Evolutionary conservation across 176 grass and related monocot species (phyloP).

Genomic region (Metroxylon sagu): DNA sequence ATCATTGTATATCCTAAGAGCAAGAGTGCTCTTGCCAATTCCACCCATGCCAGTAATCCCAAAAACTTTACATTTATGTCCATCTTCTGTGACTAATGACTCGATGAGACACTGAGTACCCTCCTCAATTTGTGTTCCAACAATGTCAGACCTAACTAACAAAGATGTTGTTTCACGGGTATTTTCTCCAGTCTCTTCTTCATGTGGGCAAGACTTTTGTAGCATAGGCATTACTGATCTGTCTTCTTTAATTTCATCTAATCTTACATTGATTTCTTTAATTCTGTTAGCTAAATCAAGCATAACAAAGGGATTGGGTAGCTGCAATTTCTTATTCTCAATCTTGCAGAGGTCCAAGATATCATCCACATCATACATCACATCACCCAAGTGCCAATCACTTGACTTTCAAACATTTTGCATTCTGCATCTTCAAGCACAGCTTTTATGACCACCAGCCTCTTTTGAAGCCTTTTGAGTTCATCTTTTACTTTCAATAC

Average conservation of each 20-base stretch:
- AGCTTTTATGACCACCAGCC: conserved; percentile 35
- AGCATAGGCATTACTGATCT: conserved; percentile 8
- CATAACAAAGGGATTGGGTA: conserved; percentile 33
- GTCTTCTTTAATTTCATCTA: conserved; percentile 49
- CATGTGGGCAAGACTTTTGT: not conserved
- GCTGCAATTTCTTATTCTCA: conserved; percentile 40
- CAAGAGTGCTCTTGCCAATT: conserved; percentile 74
- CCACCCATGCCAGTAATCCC: conserved; percentile 48
- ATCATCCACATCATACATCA: conserved; percentile 59
- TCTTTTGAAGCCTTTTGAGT: conserved; percentile 35
- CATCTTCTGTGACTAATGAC: conserved; percentile 43
- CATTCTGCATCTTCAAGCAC: conserved; percentile 31
- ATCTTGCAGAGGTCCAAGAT: conserved; percentile 48
- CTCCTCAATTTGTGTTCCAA: conserved; percentile 44
- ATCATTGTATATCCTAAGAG: conserved; percentile 49
- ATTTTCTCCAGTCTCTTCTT: not conserved
- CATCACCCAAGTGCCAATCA: conserved; percentile 41
- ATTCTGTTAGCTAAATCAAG: conserved; percentile 51
- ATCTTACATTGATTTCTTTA: conserved; percentile 40
- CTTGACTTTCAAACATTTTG: conserved; percentile 15
- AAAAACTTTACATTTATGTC: conserved; percentile 62
- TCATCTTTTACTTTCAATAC: conserved; percentile 46
- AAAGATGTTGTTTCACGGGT: conserved; percentile 5
- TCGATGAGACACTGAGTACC: conserved; percentile 37
- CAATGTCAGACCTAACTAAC: not conserved